A percentile compares a stretch with the other conserved stretches of the same genome.
Evolutionary conservation across 139 green algal species (phyloP).

Genomic region (Chlamydomonas sphaeroides): DNA sequence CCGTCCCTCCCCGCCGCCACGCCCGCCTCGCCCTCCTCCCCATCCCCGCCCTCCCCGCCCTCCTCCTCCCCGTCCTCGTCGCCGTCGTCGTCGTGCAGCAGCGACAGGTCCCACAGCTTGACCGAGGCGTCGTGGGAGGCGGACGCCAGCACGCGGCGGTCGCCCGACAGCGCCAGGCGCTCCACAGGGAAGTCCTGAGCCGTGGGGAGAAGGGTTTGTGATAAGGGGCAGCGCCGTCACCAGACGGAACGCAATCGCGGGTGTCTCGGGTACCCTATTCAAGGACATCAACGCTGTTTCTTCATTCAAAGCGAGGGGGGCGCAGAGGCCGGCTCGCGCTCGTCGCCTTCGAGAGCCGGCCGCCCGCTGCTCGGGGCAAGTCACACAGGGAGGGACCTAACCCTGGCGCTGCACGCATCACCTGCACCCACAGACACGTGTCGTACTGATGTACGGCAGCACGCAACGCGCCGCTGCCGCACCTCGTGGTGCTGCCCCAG

Average conservation of each 20-base stretch:
- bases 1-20: background rate
- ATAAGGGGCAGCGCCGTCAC: too few species aligned
- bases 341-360: too few species aligned
- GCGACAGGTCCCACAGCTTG: conserved; percentile 81
- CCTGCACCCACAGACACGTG: background rate
- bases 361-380: too few species aligned
- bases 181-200: conserved; percentile 71
- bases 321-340: too few species aligned
- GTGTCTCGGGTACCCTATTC: too few species aligned
- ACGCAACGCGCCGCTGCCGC: background rate
- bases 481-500: conserved; percentile 82
- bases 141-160: conserved; percentile 71
- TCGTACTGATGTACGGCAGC: too few species aligned
- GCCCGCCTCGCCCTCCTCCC: conserved; percentile 1
- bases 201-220: too few species aligned
- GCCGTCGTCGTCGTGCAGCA: conserved; percentile 65
- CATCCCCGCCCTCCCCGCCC: conserved; percentile 6
- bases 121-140: conserved; percentile 83
- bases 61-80: conserved; percentile 60
- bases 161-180: conserved; percentile 64
- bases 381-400: too few species aligned
- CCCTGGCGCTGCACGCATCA: too few species aligned
- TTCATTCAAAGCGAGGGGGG: too few species aligned
- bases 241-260: too few species aligned
- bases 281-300: too few species aligned